Evolutionary conservation across 2,329 filamentous ascomycete species (phyloP).

Genomic region (Xylariaceae sp.): DNA sequence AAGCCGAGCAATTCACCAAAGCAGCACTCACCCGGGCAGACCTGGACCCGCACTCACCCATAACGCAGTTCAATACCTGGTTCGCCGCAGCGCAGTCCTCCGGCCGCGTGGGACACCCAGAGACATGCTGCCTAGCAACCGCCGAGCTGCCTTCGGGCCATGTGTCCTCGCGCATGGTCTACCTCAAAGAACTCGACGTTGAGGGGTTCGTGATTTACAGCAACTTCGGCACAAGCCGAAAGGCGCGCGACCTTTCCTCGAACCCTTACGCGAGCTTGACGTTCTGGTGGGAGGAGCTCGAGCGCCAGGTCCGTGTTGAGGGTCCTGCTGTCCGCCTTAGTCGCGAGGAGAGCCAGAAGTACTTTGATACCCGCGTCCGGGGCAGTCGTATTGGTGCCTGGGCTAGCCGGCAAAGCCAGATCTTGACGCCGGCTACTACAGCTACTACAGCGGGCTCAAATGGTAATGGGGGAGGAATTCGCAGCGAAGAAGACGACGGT

Average conservation of each 20-base stretch:
- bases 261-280: conserved; percentile 80
- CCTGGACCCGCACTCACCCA: conserved; percentile 60
- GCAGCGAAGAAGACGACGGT: conserved; percentile 61
- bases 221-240: conserved; percentile 78
- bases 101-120: conserved; percentile 64
- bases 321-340: conserved; percentile 65
- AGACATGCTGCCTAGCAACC: conserved; percentile 85
- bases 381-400: conserved; percentile 86
- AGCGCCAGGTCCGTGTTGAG: conserved; percentile 89
- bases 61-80: conserved; percentile 86
- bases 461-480: too few species aligned
- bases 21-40: conserved; percentile 58
- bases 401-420: conserved; percentile 84
- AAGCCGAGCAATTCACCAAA: conserved; percentile 71
- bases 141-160: conserved; percentile 78
- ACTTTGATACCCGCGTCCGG: conserved; percentile 66
- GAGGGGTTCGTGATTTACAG: conserved; percentile 86
- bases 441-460: conserved; percentile 19
- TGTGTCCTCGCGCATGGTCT: conserved; percentile 81
- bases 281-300: conserved; percentile 84
- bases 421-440: conserved; percentile 48
- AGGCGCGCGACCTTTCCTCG: conserved; percentile 61
- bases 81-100: conserved; percentile 66
- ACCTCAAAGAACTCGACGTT: conserved; percentile 88
- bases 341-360: conserved; percentile 66